A percentile compares a stretch with the other conserved stretches of the same genome.
These are phyloP conservation scores for Naganishia friedmannii DNA, from an alignment of 768 basidiomycete species.

Conservation along the genomic window DNA sequence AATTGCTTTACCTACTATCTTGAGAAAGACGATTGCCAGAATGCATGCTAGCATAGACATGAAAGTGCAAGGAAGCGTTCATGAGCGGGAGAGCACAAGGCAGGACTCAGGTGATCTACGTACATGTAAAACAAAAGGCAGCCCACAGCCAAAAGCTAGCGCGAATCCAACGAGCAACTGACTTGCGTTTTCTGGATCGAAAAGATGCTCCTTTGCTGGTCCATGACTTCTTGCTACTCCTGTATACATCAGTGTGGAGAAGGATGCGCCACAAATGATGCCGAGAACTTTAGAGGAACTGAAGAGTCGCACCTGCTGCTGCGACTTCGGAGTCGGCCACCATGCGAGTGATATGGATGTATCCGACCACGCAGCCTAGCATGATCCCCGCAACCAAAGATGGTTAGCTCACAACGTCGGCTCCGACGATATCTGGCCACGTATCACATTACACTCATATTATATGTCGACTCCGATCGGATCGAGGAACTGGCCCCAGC, in stretches of 20 bases:
- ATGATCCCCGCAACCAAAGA: background rate
- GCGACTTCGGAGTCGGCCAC: background rate
- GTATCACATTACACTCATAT: too few species aligned
- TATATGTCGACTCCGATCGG: background rate
- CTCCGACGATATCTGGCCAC: too few species aligned
- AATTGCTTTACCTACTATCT: background rate
- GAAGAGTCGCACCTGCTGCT: slow-evolving; percentile 1
- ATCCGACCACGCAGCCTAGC: background rate
- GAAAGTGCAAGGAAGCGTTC: background rate
- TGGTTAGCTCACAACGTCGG: background rate
- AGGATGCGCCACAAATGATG: background rate
- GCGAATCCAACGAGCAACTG: background rate
- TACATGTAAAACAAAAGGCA: slow-evolving; percentile 3
- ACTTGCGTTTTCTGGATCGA: background rate
- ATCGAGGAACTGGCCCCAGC: background rate
- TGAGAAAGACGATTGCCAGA: background rate
- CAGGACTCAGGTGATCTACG: background rate
- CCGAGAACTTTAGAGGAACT: background rate
- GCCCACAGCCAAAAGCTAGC: slow-evolving; percentile 4
- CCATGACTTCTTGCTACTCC: background rate
- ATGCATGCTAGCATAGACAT: background rate
- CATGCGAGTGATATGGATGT: slow-evolving; percentile 2
- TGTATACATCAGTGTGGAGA: background rate
- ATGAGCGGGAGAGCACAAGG: background rate
- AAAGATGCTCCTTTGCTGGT: background rate